Base-by-base conservation (phyloP, 352 stramenopile species). In the Plasmopara viticola region DNA sequence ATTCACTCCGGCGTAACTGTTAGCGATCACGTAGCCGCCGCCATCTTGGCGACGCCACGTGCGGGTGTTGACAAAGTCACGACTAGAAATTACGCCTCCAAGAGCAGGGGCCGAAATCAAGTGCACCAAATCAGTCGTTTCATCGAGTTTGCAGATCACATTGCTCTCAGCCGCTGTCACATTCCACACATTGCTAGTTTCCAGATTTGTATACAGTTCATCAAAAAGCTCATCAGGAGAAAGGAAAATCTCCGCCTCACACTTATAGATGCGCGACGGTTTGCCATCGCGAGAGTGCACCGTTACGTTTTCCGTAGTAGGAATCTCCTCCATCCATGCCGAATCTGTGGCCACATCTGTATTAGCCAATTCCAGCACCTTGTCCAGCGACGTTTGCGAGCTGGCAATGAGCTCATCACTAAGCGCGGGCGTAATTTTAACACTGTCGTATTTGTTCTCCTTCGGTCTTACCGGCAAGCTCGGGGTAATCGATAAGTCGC, bases 141-240 rank as follows among this genome's bases (percentile, higher is more conserved):
- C 80, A 44, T 74, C 71, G 50, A 91, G 66, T 44, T 73, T 69
- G 46, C 78, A 70, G 20, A 89, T 55, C 31, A 89, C 72, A 53
- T 87, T 86, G 56, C 82, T 89, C 56, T 91, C 74, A 10, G 80
- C 80, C 9, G 75, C 72, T 2, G 80, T 91, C 48, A 89, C 65
- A 51, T 91, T 91, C 80, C 80, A 91, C 13, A 66, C 60, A 29
- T 69, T 79, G 54, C 78, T 87, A 9, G 64, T 77, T 56, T 91
- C 80, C 37, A 91, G 78, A 48, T 87, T 80, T 17, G 73, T 79
- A 44, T 89, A 72, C 48, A 91, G 62, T 46, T 87, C 64, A 40
- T 91, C 80, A 59, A 91, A 91, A 30, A 91, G 60, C 51, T 91
- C 80, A 43, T 91, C 80, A 0, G 78, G 72, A 0, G 80, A 82